phyloP scores from a whole-genome alignment of 2,329 filamentous ascomycete genomes.

The Calonectria honghensis region DNA sequence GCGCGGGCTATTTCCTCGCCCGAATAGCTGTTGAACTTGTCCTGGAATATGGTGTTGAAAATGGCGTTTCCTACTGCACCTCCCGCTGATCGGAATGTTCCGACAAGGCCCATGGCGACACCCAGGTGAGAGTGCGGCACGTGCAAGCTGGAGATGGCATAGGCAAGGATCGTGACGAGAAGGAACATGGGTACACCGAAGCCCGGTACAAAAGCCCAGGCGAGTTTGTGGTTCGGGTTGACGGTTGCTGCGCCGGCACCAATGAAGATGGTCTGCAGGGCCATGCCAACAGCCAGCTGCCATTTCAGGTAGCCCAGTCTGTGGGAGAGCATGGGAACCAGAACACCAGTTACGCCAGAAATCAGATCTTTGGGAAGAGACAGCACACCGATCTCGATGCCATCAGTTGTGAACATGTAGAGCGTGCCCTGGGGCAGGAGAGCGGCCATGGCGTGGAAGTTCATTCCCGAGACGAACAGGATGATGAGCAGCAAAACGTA shows the following conservation, averaged over 20 bases:
- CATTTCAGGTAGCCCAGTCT: slow-evolving; percentile 15
- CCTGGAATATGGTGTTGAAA: slow-evolving; percentile 20
- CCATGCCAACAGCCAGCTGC: slow-evolving; percentile 31
- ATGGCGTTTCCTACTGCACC: slow-evolving; percentile 13
- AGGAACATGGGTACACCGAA: slow-evolving; percentile 30
- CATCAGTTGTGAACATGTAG: slow-evolving; percentile 43
- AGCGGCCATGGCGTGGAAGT: slow-evolving; percentile 40
- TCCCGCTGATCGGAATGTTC: slow-evolving; percentile 31
- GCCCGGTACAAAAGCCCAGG: slow-evolving; percentile 44
- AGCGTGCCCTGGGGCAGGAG: slow-evolving; percentile 40
- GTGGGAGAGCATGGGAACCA: slow-evolving; percentile 8
- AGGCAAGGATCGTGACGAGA: slow-evolving; percentile 38
- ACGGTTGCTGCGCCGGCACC: slow-evolving; percentile 40
- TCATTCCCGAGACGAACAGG: slow-evolving; percentile 43
- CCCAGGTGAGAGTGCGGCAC: slow-evolving; percentile 43
- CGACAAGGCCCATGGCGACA: slow-evolving; percentile 40
- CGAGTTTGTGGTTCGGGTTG: slow-evolving; percentile 41
- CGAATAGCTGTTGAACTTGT: slow-evolving; percentile 9
- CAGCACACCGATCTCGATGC: slow-evolving; percentile 21
- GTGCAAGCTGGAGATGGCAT: slow-evolving; percentile 42
- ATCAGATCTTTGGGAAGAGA: slow-evolving; percentile 10
- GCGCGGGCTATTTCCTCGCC: slow-evolving; percentile 1
- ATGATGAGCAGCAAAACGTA: slow-evolving; percentile 25
- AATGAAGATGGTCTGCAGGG: slow-evolving; percentile 39
- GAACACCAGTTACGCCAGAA: neutral